Conservation (phyloP, 768 basidiomycete species). For the Russula olivacea region DNA sequence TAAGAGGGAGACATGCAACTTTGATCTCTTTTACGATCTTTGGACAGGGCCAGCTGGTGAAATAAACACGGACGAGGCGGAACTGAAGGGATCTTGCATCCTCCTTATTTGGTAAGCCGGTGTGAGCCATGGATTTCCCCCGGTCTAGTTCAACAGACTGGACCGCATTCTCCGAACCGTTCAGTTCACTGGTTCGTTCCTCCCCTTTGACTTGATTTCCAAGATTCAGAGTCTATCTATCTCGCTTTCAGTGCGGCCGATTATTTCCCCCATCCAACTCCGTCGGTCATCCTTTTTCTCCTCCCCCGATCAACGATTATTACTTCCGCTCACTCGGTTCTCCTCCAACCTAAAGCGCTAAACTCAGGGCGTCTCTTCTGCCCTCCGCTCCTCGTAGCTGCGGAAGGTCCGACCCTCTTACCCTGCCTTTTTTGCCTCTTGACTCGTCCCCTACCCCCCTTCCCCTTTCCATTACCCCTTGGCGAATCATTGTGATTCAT, state of each 20-base stretch:
- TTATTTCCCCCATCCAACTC: slow-evolving; percentile 15
- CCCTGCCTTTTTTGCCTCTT: neutral
- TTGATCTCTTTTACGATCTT: slow-evolving; percentile 26
- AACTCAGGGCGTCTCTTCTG: neutral
- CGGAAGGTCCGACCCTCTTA: slow-evolving; percentile 3
- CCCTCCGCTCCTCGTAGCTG: neutral
- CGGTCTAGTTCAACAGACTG: neutral
- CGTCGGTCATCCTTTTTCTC: neutral
- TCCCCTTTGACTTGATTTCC: neutral
- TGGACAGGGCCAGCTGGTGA: slow-evolving; percentile 17
- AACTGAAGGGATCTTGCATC: slow-evolving; percentile 17
- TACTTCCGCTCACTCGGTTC: slow-evolving; percentile 14
- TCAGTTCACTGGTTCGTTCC: slow-evolving; percentile 6
- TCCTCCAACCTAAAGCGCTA: too few relatives aligned
- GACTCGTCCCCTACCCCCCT: too few relatives aligned
- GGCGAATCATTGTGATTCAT: slow-evolving; percentile 8
- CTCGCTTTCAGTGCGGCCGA: slow-evolving; percentile 22
- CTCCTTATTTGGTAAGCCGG: slow-evolving; percentile 16
- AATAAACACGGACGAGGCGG: slow-evolving; percentile 20
- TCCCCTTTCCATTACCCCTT: too few relatives aligned
- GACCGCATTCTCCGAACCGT: neutral
- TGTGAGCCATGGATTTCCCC: slow-evolving; percentile 16
- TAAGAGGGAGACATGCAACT: slow-evolving; percentile 23
- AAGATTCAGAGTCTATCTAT: slow-evolving; percentile 8
- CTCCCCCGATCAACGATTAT: slow-evolving; percentile 15